Evolutionary conservation across 2,329 filamentous ascomycete species (phyloP), one percentile per base, ranked within the genome.

Genomic region (Aaosphaeria pasadenensis): DNA sequence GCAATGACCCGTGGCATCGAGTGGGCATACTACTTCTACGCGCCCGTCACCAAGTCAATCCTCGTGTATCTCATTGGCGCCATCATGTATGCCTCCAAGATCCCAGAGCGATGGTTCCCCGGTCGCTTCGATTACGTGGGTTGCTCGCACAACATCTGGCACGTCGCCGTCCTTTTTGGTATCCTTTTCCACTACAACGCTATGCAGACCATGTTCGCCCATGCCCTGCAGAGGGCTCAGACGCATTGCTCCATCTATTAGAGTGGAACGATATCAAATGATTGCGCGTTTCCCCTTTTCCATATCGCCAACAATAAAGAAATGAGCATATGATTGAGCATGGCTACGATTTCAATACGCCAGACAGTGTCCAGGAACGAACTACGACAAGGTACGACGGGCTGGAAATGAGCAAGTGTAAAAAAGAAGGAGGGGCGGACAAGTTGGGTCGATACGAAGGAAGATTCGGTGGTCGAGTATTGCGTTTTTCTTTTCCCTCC

Each of bases 111-210:
- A 52, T 99, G 91, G 88, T 87, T 80, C 59, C 94, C 94, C 0
- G 94, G 94, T 43, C 83, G 87, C 67, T 99, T 99, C 60, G 94
- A 99, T 71, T 97, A 97, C 67, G 80, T 95, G 38, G 94, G 94
- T 36, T 91, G 90, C 41, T 95, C 89, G 69, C 94, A 99, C 74
- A 99, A 99, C 71, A 84, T 99, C 49, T 99, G 94, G 94, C 94
- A 99, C 71, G 73, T 95, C 32, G 94, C 94, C 6, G 94, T 99
- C 7, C 76, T 99, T 30, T 90, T 91, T 11, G 94, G 94, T 7
- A 99, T 99, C 49, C 72, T 97, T n/a, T 97, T 96, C 69, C 94
- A 99, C 71, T 99, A 97, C 73, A 80, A 82, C 24, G 94, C 94
- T 13, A 96, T 99, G 92, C 89, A 96, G 71, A 83, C 91, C 47